Base-by-base conservation (phyloP, 441 rosid species). In the Viola pubescens region DNA sequence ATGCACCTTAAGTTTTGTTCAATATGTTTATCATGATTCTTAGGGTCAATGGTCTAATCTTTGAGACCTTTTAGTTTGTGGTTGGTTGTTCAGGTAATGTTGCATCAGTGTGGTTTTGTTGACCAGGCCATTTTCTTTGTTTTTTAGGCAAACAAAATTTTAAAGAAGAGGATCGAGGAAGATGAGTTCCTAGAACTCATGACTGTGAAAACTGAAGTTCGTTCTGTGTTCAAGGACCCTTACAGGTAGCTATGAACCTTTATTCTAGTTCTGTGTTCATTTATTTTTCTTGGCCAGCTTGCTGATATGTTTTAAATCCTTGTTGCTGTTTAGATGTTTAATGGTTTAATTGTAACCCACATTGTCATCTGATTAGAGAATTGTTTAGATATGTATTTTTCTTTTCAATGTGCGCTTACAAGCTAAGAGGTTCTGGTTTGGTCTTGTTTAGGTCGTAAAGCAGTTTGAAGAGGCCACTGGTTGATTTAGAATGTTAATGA, bases 131-230 rank as follows among this genome's bases (percentile, higher is more conserved):
- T 62, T 56, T 48, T 39, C 37, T 62, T 38, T 40, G 37, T 26
- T 26, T 8, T 40, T 40, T 60, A 94, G 98, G 97, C 97, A 48
- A 82, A 94, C 78, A 86, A 81, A 79, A 85, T 84, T 63, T 81
- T 94, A 81, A 79, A 77, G 81, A 85, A 89, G 80, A 88, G 80
- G 87, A 94, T 94, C 52, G 96, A 85, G 77, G 89, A 86, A 67
- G 96, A 94, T 74, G 95, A 86, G 73, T 89, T 94, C 83, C 67
- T 94, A 81, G 91, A 86, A 64, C 95, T 89, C 60, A 79, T 94
- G 87, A 82, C 95, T 58, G 79, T 84, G 65, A 83, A 85, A 64
- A 82, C 95, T 48, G 95, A 89, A 74, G 90, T 89, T 68, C 84
- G 74, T 53, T 75, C 91, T 63, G 82, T 77, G 40, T 90, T 94